Evolutionary conservation across 2,329 filamentous ascomycete species (phyloP).

Genomic region (Metarhizium brunneum): DNA sequence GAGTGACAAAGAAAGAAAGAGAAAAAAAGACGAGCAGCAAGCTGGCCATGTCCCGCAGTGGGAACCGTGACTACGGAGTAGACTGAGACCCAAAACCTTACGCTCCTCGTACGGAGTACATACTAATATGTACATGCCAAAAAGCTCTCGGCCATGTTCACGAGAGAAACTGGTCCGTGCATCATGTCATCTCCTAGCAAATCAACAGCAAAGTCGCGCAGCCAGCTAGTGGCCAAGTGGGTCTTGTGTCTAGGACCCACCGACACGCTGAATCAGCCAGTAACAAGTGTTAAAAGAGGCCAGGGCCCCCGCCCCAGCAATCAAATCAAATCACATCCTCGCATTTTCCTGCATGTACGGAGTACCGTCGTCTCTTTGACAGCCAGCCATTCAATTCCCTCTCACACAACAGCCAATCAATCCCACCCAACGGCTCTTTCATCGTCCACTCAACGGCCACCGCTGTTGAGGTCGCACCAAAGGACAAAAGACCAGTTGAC

Average conservation of each 20-base stretch:
- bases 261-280: constrained; percentile 38
- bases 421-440: constrained; percentile 19
- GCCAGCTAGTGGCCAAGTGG: constrained; percentile 14
- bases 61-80: background rate
- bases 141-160: background rate
- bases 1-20: too few species aligned
- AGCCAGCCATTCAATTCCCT: constrained; percentile 20
- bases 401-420: constrained; percentile 37
- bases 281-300: constrained; percentile 35
- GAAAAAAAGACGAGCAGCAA: background rate
- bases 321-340: constrained; percentile 41
- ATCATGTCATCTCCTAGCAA: constrained; percentile 20
- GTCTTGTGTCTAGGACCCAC: constrained; percentile 20
- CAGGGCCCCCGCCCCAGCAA: constrained; percentile 27
- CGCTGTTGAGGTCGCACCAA: too few species aligned
- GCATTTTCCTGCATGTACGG: constrained; percentile 20
- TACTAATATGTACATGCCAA: too few species aligned
- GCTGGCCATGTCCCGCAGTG: too few species aligned
- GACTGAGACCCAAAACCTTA: background rate
- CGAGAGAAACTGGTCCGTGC: constrained; percentile 13
- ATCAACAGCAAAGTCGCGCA: constrained; percentile 16
- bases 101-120: background rate
- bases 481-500: too few species aligned
- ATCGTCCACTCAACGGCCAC: constrained; percentile 26
- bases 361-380: constrained; percentile 24